These are phyloP conservation scores for Colletotrichum godetiae DNA, from an alignment of 2,329 filamentous ascomycete species.

Conservation along the genomic window DNA sequence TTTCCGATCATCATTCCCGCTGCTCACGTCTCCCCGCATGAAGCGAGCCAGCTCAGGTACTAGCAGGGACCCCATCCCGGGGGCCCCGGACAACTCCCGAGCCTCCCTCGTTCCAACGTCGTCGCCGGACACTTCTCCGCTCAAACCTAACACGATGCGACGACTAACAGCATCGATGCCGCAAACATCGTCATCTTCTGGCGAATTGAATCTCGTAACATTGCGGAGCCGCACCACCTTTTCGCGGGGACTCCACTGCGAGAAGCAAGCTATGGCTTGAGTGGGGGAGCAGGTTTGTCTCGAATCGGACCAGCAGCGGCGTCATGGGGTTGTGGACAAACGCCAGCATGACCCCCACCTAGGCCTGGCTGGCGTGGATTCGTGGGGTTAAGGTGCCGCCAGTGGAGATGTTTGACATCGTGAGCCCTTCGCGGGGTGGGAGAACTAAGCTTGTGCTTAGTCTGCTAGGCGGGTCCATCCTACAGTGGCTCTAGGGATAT, in stretches of 20 bases:
- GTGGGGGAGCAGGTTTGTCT: slow-evolving; percentile 9
- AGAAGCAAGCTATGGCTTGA: background rate
- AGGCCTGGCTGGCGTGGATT: background rate
- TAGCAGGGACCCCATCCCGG: slow-evolving; percentile 15
- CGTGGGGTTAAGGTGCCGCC: background rate
- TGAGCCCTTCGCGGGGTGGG: background rate
- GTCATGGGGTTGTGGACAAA: background rate
- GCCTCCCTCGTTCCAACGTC: background rate
- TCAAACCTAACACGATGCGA: background rate
- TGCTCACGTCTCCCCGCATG: background rate
- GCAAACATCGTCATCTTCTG: background rate
- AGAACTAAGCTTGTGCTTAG: background rate
- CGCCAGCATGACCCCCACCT: background rate
- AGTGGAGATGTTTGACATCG: background rate
- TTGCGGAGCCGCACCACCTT: slow-evolving; percentile 26
- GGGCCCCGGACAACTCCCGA: slow-evolving; percentile 30
- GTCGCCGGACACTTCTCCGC: slow-evolving; percentile 16
- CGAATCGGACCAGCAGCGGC: background rate
- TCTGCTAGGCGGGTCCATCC: background rate
- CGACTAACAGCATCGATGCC: background rate
- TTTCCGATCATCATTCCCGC: background rate
- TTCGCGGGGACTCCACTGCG: background rate
- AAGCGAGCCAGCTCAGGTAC: slow-evolving; percentile 19
- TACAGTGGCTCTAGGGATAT: background rate
- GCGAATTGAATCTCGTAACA: background rate